Conservation (phyloP, 768 basidiomycete species). For the Lentinus brumalis region DNA sequence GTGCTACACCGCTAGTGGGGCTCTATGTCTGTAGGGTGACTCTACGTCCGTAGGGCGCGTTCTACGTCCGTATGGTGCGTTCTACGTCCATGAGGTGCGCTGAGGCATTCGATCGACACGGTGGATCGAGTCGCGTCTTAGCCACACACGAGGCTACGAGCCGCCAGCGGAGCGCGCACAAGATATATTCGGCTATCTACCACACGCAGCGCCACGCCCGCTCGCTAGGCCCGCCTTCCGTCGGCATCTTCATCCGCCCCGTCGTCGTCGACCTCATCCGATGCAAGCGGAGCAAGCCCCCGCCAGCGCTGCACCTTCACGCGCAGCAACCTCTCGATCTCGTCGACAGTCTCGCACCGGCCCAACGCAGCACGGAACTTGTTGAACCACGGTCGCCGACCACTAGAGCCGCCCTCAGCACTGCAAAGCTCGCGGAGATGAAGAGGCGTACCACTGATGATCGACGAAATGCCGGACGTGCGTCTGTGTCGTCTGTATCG, state of each 20-base stretch:
- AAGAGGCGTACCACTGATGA: conserved; percentile 58
- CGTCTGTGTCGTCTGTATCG: conserved; percentile 53
- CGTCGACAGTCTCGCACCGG: conserved; percentile 22
- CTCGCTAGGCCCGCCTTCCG: no score
- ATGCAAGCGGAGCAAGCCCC: conserved; percentile 12
- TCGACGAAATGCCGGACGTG: conserved; percentile 72
- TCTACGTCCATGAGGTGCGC: no score
- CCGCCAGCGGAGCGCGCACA: no score
- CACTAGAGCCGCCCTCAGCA: conserved; percentile 9
- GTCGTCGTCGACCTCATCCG: neutral
- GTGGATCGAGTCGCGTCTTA: no score
- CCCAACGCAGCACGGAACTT: conserved; percentile 27
- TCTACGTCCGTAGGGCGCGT: no score
- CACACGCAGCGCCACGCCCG: no score
- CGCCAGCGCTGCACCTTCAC: conserved; percentile 29
- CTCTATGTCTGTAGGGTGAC: no score
- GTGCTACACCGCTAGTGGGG: no score
- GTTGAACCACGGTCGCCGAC: conserved; percentile 30
- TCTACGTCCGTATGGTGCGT: no score
- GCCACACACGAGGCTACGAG: no score
- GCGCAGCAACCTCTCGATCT: conserved; percentile 25
- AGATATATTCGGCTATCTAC: no score
- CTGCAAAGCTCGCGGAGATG: neutral
- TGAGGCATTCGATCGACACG: no score
- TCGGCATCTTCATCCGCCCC: neutral